Evolutionary conservation across 257 asterid species (phyloP).

Genomic region (Eucommia ulmoides): DNA sequence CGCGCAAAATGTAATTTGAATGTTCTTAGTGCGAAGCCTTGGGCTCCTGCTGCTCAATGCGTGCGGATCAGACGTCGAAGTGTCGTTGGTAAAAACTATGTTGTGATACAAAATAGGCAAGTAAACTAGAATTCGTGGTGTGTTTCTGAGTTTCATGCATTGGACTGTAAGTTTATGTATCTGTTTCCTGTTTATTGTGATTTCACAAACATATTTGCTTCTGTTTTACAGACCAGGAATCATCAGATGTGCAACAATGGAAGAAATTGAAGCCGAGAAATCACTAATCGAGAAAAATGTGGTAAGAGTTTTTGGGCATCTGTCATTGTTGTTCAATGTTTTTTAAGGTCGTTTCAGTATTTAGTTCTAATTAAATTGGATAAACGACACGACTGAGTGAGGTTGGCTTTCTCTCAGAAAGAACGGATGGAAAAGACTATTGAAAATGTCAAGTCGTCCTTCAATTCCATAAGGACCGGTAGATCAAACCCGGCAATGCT

Average conservation of each 20-base stretch:
- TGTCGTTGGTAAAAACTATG: no score
- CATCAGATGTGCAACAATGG: slow-evolving; percentile 67
- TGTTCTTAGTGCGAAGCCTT: no score
- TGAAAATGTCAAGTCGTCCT: slow-evolving; percentile 56
- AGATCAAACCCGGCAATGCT: slow-evolving; percentile 86
- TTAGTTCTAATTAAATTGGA: not conserved
- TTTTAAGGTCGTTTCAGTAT: not conserved
- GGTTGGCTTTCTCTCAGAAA: slow-evolving; percentile 46
- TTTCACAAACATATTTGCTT: slow-evolving; percentile 9
- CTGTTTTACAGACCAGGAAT: slow-evolving; percentile 60
- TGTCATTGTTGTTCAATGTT: not conserved
- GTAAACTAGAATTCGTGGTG: not conserved
- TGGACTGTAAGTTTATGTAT: not conserved
- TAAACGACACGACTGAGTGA: not conserved
- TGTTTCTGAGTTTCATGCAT: not conserved
- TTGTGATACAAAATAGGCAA: not conserved
- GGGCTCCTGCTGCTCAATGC: no score
- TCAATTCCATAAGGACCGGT: slow-evolving; percentile 88
- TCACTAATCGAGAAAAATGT: slow-evolving; percentile 58
- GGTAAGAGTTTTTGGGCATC: slow-evolving; percentile 27
- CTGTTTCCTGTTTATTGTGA: slow-evolving; percentile 1
- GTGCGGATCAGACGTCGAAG: no score
- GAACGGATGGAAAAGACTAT: slow-evolving; percentile 90
- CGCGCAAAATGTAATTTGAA: no score
- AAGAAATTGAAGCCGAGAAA: slow-evolving; percentile 89